These are phyloP conservation scores for Yamadazyma atlantica DNA, from an alignment of 1,139 yeast species.

Conservation along the genomic window DNA sequence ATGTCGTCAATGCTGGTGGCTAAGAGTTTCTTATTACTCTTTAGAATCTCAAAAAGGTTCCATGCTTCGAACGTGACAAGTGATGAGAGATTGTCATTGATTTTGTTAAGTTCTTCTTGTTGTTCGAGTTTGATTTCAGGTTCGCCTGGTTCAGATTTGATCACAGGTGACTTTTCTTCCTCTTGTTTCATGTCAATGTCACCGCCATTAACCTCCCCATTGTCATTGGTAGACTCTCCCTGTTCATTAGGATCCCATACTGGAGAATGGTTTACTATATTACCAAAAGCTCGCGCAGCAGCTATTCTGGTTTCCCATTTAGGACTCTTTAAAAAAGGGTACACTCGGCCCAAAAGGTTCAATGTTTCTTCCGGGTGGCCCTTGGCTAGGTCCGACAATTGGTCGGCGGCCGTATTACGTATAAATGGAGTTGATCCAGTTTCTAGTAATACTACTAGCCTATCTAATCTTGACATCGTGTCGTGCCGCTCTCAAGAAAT, in stretches of 20 bases:
- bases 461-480: slow-evolving; percentile 57
- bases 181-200: slow-evolving; percentile 12
- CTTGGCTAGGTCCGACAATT: slow-evolving; percentile 88
- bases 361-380: slow-evolving; percentile 93
- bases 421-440: slow-evolving; percentile 95
- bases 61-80: slow-evolving; percentile 62
- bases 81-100: slow-evolving; percentile 47
- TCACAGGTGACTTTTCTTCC: slow-evolving; percentile 19
- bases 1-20: slow-evolving; percentile 63
- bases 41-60: slow-evolving; percentile 62
- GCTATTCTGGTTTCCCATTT: slow-evolving; percentile 97
- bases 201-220: slow-evolving; percentile 16
- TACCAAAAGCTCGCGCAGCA: slow-evolving; percentile 94
- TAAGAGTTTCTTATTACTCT: slow-evolving; percentile 67
- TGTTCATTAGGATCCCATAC: slow-evolving; percentile 80
- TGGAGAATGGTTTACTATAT: slow-evolving; percentile 76
- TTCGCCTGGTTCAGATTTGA: slow-evolving; percentile 29
- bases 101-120: slow-evolving; percentile 46
- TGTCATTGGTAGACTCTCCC: slow-evolving; percentile 23
- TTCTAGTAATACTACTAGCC: slow-evolving; percentile 78
- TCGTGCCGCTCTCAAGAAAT: not conserved
- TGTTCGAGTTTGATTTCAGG: slow-evolving; percentile 40
- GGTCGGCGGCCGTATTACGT: slow-evolving; percentile 96
- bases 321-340: slow-evolving; percentile 77
- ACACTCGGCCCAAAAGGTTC: slow-evolving; percentile 81